Conservation (phyloP, 2,329 filamentous ascomycete genomes). For the Aspergillus tubingensis region DNA sequence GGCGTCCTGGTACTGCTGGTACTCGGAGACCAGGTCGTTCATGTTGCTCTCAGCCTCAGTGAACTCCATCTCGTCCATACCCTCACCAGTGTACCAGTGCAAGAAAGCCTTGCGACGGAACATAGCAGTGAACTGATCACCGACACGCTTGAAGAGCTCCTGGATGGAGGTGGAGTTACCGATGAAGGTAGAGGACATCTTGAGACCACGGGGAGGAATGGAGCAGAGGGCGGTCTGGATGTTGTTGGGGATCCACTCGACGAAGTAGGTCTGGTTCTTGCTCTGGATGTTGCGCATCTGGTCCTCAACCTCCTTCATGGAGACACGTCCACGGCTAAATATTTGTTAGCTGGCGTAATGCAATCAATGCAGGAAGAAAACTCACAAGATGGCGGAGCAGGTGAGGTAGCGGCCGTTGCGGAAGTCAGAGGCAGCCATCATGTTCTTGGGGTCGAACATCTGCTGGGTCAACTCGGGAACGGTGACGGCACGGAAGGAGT, state of each 20-base stretch:
- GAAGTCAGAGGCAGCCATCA: conserved; percentile 99
- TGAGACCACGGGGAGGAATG: conserved; percentile 93
- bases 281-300: conserved; percentile 99
- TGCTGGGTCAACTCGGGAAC: conserved; percentile 99
- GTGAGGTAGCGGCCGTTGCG: conserved; percentile 99
- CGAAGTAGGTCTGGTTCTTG: conserved; percentile 99
- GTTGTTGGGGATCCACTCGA: conserved; percentile 99
- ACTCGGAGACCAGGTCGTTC: conserved; percentile 99
- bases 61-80: conserved; percentile 99
- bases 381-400: conserved; percentile 94
- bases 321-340: conserved; percentile 91
- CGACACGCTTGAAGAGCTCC: conserved; percentile 99
- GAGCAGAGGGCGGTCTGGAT: conserved; percentile 99
- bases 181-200: conserved; percentile 99
- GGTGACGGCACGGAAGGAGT: conserved; percentile 96
- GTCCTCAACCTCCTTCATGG: conserved; percentile 99
- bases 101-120: conserved; percentile 99
- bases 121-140: conserved; percentile 99
- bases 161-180: conserved; percentile 99
- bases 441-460: conserved; percentile 99
- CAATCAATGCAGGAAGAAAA: conserved; percentile 21
- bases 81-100: conserved; percentile 99
- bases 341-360: neutral
- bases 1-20: conserved; percentile 99
- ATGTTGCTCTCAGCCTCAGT: conserved; percentile 99